A percentile compares a stretch with the other conserved stretches of the same genome.
These are phyloP conservation scores for Aspergillus bombycis DNA, from an alignment of 2,329 filamentous ascomycete genomes.

Conservation along the genomic window DNA sequence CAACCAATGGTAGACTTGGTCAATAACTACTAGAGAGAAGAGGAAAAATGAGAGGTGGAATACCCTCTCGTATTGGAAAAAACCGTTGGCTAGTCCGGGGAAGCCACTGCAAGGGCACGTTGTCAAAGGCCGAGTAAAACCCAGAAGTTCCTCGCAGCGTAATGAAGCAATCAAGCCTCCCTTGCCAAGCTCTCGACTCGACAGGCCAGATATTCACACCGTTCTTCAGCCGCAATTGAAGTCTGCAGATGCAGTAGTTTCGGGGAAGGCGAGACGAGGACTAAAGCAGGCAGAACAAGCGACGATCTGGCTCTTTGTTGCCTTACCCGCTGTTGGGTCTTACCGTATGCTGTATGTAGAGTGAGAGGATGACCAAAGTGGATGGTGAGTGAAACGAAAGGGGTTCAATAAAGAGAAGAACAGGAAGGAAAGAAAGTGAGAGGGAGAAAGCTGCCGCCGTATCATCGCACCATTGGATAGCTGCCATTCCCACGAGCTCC, in stretches of 20 bases:
- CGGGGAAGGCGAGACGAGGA: background rate
- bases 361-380: background rate
- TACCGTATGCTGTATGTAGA: background rate
- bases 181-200: background rate
- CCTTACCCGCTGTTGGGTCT: background rate
- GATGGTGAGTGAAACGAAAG: background rate
- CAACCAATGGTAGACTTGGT: background rate
- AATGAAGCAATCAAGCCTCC: background rate
- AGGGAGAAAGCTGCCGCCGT: background rate
- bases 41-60: background rate
- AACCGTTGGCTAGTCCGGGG: background rate
- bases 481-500: background rate
- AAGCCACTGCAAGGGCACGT: background rate
- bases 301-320: conserved; percentile 6
- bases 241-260: background rate
- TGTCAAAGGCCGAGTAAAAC: conserved; percentile 1
- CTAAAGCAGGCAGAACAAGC: conserved; percentile 1
- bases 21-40: background rate
- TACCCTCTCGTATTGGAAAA: conserved; percentile 1
- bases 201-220: background rate
- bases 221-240: background rate
- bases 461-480: background rate
- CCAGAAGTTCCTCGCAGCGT: background rate
- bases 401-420: background rate
- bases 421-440: background rate